phyloP scores from a whole-genome alignment of 768 basidiomycete species.

The Astraeus odoratus region DNA sequence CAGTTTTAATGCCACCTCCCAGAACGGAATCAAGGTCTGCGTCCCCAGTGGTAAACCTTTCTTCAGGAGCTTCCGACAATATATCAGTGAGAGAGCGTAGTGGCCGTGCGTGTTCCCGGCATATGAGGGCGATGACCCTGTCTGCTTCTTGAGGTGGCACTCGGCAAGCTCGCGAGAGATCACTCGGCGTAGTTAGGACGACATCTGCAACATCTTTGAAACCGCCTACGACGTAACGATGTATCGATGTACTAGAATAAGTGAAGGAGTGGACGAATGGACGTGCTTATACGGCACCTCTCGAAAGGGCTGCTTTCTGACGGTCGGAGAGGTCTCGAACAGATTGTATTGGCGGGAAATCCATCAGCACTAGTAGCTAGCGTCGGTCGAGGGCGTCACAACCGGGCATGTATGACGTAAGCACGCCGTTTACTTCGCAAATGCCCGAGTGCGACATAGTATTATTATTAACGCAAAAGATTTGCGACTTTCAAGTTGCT shows the following conservation, averaged over 20 bases:
- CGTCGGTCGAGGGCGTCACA: not conserved
- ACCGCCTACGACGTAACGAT: conserved; percentile 39
- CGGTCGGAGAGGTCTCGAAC: conserved; percentile 20
- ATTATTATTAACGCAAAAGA: too few relatives aligned
- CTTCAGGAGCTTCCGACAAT: conserved; percentile 28
- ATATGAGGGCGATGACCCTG: conserved; percentile 44
- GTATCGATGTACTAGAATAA: too few relatives aligned
- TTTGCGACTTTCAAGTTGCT: too few relatives aligned
- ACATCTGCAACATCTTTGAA: conserved; percentile 43
- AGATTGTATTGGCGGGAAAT: conserved; percentile 4
- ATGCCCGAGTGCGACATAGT: too few relatives aligned
- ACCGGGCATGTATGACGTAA: not conserved
- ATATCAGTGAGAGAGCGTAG: conserved; percentile 37
- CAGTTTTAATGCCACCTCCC: conserved; percentile 73
- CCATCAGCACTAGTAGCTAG: not conserved
- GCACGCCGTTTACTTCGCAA: too few relatives aligned
- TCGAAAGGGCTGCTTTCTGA: conserved; percentile 31
- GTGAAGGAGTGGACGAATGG: not conserved
- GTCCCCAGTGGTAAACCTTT: conserved; percentile 72
- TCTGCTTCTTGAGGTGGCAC: conserved; percentile 44
- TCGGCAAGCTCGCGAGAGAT: conserved; percentile 51
- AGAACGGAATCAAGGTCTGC: conserved; percentile 55
- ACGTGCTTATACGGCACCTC: conserved; percentile 24
- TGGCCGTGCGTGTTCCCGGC: conserved; percentile 33
- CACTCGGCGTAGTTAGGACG: conserved; percentile 40